These are phyloP conservation scores for Whalleya microplaca DNA, from an alignment of 2,329 filamentous ascomycete genomes.

Conservation along the genomic window DNA sequence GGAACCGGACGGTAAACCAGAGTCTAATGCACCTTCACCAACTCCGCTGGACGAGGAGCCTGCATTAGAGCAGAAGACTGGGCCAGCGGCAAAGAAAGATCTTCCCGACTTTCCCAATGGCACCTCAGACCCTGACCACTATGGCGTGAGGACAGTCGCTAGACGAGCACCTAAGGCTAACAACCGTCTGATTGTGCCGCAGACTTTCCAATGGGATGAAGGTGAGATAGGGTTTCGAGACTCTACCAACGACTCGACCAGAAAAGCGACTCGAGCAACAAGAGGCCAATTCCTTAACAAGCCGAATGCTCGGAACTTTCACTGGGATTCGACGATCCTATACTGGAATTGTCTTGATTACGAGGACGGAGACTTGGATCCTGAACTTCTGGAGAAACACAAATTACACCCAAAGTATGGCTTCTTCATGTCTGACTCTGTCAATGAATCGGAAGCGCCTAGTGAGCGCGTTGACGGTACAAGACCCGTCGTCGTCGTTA, in stretches of 20 bases:
- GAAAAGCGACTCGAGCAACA: constrained; percentile 55
- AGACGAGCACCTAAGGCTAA: constrained; percentile 46
- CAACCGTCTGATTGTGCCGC: constrained; percentile 59
- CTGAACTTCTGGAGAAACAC: constrained; percentile 52
- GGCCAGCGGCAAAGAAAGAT: constrained; percentile 26
- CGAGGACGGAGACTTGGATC: constrained; percentile 54
- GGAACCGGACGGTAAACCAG: constrained; percentile 37
- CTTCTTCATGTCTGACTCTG: constrained; percentile 53
- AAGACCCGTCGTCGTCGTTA: constrained; percentile 54
- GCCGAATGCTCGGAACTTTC: constrained; percentile 57
- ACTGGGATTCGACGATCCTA: constrained; percentile 57
- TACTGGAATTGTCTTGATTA: constrained; percentile 57
- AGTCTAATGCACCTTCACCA: constrained; percentile 39
- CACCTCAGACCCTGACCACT: constrained; percentile 53
- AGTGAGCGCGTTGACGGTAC: constrained; percentile 47
- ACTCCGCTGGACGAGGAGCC: constrained; percentile 28
- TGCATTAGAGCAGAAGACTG: constrained; percentile 28
- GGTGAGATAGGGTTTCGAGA: constrained; percentile 64
- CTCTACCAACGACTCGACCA: constrained; percentile 58
- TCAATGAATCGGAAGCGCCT: constrained; percentile 48
- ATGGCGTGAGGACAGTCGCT: constrained; percentile 53
- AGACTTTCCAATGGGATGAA: constrained; percentile 51
- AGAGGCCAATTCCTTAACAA: constrained; percentile 58
- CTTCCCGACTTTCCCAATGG: constrained; percentile 44
- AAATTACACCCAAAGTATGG: constrained; percentile 58